These are phyloP conservation scores for Trichoderma breve DNA, from an alignment of 2,329 filamentous ascomycete genomes.

Conservation along the genomic window DNA sequence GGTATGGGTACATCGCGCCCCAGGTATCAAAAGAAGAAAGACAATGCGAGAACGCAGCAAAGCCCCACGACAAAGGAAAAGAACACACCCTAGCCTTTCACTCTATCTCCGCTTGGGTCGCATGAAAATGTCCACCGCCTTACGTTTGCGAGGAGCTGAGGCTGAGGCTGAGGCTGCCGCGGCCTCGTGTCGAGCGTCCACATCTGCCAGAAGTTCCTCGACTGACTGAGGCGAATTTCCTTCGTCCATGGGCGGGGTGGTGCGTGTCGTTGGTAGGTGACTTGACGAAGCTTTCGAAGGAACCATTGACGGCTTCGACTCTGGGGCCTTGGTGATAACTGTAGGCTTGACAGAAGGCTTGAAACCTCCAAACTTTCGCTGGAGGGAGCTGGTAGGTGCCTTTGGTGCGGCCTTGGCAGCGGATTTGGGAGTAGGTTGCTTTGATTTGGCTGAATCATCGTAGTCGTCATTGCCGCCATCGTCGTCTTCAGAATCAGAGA, in stretches of 20 bases:
- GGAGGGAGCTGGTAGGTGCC: not conserved
- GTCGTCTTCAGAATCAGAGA: constrained; percentile 41
- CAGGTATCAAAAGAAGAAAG: constrained; percentile 12
- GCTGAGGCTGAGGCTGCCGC: not conserved
- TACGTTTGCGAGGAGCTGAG: constrained; percentile 39
- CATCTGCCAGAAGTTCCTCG: not conserved
- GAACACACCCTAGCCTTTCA: not conserved
- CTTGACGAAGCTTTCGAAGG: not conserved
- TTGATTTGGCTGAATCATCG: not conserved
- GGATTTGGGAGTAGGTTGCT: constrained; percentile 21
- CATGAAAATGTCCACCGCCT: constrained; percentile 52
- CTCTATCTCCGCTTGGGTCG: constrained; percentile 41
- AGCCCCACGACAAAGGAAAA: constrained; percentile 4
- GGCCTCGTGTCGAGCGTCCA: not conserved
- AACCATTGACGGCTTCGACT: not conserved
- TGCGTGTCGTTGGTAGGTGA: not conserved
- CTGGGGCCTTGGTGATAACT: not conserved
- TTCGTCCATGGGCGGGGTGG: not conserved
- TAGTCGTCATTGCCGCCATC: constrained; percentile 29
- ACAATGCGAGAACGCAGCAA: not conserved
- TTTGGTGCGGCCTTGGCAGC: not conserved
- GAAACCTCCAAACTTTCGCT: constrained; percentile 13
- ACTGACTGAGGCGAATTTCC: not conserved
- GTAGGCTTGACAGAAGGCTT: constrained; percentile 3
- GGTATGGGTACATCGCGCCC: not conserved